phyloP scores from a whole-genome alignment of 2,329 filamentous ascomycete species.

The Apiospora sp. region DNA sequence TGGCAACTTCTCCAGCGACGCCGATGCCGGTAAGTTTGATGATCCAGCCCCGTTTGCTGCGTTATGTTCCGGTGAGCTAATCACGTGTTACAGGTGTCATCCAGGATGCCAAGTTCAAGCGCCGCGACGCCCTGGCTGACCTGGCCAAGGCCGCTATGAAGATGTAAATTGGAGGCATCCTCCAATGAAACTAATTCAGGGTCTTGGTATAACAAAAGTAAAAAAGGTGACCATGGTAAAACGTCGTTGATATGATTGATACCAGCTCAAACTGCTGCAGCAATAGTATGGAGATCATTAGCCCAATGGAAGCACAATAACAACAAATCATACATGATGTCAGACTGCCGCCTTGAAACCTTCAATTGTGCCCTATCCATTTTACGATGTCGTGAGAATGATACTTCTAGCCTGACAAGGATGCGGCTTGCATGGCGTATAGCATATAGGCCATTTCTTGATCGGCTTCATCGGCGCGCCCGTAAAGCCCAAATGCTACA shows the following conservation, averaged over 20 bases:
- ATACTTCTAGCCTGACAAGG: background rate
- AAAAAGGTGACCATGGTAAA: background rate
- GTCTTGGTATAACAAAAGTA: background rate
- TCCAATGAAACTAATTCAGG: background rate
- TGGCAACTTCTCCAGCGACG: slow-evolving; percentile 74
- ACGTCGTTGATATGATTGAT: slow-evolving; percentile 11
- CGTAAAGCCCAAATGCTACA: background rate
- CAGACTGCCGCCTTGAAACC: background rate
- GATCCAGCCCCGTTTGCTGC: slow-evolving; percentile 44
- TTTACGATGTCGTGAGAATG: background rate
- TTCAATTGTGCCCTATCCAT: background rate
- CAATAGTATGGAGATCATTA: slow-evolving; percentile 9
- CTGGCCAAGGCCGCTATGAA: slow-evolving; percentile 61
- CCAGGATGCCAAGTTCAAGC: slow-evolving; percentile 80
- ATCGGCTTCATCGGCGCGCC: background rate
- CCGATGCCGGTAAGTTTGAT: slow-evolving; percentile 62
- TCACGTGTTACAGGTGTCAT: slow-evolving; percentile 63
- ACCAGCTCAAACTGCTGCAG: slow-evolving; percentile 9
- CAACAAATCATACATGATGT: background rate
- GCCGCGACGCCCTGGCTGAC: slow-evolving; percentile 73
- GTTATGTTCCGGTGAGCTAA: slow-evolving; percentile 29
- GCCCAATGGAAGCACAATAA: slow-evolving; percentile 1
- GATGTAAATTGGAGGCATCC: slow-evolving; percentile 32
- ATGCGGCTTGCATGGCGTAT: background rate
- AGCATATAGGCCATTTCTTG: background rate